phyloP scores from a whole-genome alignment of 495 filamentous ascomycete genomes.

The Aspergillus homomorphus region DNA sequence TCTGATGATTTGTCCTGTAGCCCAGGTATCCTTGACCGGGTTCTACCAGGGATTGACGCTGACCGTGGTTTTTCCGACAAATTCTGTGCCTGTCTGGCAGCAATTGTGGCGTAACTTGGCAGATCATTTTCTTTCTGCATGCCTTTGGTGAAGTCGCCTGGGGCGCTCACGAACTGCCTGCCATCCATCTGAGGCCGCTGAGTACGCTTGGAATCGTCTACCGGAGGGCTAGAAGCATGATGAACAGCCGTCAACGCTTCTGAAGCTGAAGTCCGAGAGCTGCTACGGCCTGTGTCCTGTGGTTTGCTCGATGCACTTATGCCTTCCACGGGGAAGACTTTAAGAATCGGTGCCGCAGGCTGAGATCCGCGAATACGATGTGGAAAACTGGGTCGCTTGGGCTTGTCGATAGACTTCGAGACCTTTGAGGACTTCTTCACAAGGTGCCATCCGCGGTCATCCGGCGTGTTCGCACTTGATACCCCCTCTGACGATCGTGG shows the following conservation, averaged over 20 bases:
- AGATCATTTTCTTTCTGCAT: constrained; percentile 23
- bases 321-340: constrained; percentile 32
- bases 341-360: constrained; percentile 33
- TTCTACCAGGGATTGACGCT: constrained; percentile 21
- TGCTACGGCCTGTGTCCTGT: constrained; percentile 17
- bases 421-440: constrained; percentile 31
- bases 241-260: constrained; percentile 42
- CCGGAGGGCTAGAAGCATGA: constrained; percentile 32
- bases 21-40: constrained; percentile 14
- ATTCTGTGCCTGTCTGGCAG: constrained; percentile 23
- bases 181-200: too few species aligned
- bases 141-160: background rate
- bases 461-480: constrained; percentile 23
- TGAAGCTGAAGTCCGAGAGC: constrained; percentile 33
- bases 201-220: background rate
- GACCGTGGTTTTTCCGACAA: constrained; percentile 23
- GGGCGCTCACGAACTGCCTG: background rate
- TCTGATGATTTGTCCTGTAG: constrained; percentile 34
- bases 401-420: constrained; percentile 18
- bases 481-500: constrained; percentile 20
- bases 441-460: constrained; percentile 39
- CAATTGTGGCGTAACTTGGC: constrained; percentile 30
- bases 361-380: constrained; percentile 33
- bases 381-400: constrained; percentile 22
- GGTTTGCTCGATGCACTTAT: constrained; percentile 34